Evolutionary conservation across 768 basidiomycete genomes (phyloP).

Genomic region (Hysterangium stoloniferum): DNA sequence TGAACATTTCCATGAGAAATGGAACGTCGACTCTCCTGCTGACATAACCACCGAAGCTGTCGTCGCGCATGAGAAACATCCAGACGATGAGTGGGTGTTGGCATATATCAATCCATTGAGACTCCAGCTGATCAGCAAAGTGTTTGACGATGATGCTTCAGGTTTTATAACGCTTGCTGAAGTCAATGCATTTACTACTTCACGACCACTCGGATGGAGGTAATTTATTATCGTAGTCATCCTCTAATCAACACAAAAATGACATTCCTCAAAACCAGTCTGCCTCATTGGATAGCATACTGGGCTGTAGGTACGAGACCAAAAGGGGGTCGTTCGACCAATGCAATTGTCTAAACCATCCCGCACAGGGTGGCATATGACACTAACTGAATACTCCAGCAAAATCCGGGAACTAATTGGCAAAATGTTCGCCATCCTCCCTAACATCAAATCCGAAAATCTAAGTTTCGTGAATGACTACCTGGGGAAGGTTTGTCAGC

Average conservation of each 20-base stretch:
- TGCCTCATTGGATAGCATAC: slow-evolving; percentile 25
- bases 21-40: slow-evolving; percentile 3
- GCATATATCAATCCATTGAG: slow-evolving; percentile 16
- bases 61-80: no score
- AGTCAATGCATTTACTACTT: slow-evolving; percentile 23
- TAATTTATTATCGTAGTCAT: slow-evolving; percentile 6
- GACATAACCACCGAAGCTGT: no score
- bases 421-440: neutral
- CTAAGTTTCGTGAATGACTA: neutral
- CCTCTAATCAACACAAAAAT: neutral
- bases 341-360: neutral
- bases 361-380: neutral
- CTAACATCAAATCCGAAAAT: neutral
- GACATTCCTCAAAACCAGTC: slow-evolving; percentile 13
- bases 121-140: slow-evolving; percentile 22
- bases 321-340: neutral
- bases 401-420: neutral
- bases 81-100: slow-evolving; percentile 23
- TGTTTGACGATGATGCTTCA: slow-evolving; percentile 27
- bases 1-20: slow-evolving; percentile 23
- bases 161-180: slow-evolving; percentile 26
- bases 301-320: slow-evolving; percentile 23
- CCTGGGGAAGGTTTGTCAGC: neutral
- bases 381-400: neutral
- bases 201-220: slow-evolving; percentile 24